Base-by-base conservation (phyloP, 1,139 yeast species). In the Kodamaea suecica region DNA sequence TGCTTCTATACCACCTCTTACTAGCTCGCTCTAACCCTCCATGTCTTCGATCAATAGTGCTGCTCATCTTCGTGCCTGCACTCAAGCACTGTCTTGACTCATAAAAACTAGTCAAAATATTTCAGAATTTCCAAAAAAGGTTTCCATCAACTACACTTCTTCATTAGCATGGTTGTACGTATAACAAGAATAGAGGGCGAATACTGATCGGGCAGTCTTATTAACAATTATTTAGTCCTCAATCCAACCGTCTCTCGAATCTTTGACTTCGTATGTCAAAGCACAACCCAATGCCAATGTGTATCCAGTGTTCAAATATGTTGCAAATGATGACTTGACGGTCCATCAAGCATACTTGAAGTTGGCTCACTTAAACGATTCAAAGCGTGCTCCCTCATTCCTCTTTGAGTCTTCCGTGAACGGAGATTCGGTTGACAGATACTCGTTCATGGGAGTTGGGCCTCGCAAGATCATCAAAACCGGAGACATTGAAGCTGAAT, bases 321-420 rank as follows among this genome's bases (percentile, higher is more conserved):
- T 86, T 41, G 73, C 84, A 8, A 80, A 87, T 12, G 87, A 84
- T 41, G 84, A 84, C 42, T 63, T 88, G 50, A 86, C 95, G 2
- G 95, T 96, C 2, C 95, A 90, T 53, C 78, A 78, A 42, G 97
- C 97, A 0, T 92, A 90, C 56, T 67, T 94, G 54, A 85, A 84
- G 58, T 70, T 92, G 38, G 83, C 95, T 4, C 70, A 78, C 34
- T 76, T 90, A 35, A 87, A 87, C 40, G 72, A 80, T 37, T 44
- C 59, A n/a, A 55, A 66, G 7, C 73, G 84, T 48, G 52, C 72
- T 1, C 84, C 82, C 28, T 83, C 95, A 4, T 90, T 92, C 51
- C 66, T 92, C 40, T 76, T 92, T 47, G 98, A 92, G 57, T 80
- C 94, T 41, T 92, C 97, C 2, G 75, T 77, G 42, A 86, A 87